These are phyloP conservation scores for Rhynchosporium secalis DNA, from an alignment of 2,329 filamentous ascomycete genomes.

Conservation along the genomic window DNA sequence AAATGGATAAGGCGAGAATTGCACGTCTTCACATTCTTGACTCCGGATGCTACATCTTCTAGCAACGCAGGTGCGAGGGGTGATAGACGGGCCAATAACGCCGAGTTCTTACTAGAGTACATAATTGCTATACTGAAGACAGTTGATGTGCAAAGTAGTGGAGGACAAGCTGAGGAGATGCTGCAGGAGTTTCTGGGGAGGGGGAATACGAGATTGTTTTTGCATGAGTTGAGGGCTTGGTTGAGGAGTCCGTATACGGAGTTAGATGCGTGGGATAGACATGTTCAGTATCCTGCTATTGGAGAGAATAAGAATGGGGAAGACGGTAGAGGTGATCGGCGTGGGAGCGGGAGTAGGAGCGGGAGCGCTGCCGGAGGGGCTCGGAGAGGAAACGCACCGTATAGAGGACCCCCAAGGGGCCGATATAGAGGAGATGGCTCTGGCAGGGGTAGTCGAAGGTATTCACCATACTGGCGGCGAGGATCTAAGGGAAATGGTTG, in stretches of 20 bases:
- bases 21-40: constrained; percentile 76
- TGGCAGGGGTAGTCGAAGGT: neutral
- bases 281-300: constrained; percentile 37
- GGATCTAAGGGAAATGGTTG: constrained; percentile 7
- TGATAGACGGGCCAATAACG: constrained; percentile 61
- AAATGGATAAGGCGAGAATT: constrained; percentile 83
- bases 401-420: neutral
- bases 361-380: neutral
- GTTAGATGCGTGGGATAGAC: constrained; percentile 73
- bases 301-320: neutral
- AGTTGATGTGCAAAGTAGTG: constrained; percentile 76
- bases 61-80: neutral
- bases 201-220: constrained; percentile 70
- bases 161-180: constrained; percentile 77
- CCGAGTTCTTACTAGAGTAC: constrained; percentile 85
- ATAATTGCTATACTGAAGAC: constrained; percentile 80
- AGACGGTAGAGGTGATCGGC: neutral
- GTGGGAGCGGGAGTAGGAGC: neutral
- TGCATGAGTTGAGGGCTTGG: constrained; percentile 84
- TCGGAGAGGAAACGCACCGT: neutral
- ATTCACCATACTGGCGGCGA: constrained; percentile 11
- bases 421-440: neutral
- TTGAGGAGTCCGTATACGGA: constrained; percentile 75
- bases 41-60: constrained; percentile 32
- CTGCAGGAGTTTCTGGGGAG: constrained; percentile 76